Conservation (phyloP, 495 filamentous ascomycete genomes). For the Hyaloscypha finlandica region DNA sequence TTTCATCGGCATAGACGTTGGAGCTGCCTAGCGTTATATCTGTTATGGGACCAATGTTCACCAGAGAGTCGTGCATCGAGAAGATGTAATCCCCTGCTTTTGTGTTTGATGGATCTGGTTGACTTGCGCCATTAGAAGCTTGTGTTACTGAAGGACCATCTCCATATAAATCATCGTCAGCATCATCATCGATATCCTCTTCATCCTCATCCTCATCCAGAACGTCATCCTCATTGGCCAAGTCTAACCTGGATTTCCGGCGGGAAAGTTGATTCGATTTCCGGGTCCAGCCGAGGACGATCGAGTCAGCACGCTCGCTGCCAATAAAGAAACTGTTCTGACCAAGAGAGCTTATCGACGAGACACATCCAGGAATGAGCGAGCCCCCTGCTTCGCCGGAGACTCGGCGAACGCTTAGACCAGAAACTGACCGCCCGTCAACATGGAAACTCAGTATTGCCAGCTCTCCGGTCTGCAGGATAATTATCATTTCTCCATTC, state of each 20-base stretch:
- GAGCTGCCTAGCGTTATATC: conserved; percentile 66
- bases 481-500: conserved; percentile 80
- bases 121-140: conserved; percentile 29
- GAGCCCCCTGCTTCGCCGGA: conserved; percentile 58
- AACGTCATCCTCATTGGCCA: conserved; percentile 42
- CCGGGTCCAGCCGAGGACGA: conserved; percentile 76
- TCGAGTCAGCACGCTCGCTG: conserved; percentile 79
- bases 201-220: conserved; percentile 61
- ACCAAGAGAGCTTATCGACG: conserved; percentile 67
- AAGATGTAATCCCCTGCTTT: conserved; percentile 69
- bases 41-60: conserved; percentile 76
- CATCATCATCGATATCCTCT: conserved; percentile 54
- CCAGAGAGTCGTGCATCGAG: conserved; percentile 71
- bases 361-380: conserved; percentile 63
- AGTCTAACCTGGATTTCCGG: conserved; percentile 28
- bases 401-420: conserved; percentile 68
- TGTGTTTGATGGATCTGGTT: conserved; percentile 30
- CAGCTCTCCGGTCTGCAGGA: conserved; percentile 75
- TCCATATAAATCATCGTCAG: conserved; percentile 65
- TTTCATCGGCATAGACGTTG: conserved; percentile 41
- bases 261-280: conserved; percentile 44
- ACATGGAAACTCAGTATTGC: conserved; percentile 79
- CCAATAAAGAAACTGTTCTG: conserved; percentile 80
- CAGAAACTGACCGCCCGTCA: conserved; percentile 91
- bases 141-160: conserved; percentile 56